These are phyloP conservation scores for Helotiales sp. DNA, from an alignment of 2,329 filamentous ascomycete species.

Conservation along the genomic window DNA sequence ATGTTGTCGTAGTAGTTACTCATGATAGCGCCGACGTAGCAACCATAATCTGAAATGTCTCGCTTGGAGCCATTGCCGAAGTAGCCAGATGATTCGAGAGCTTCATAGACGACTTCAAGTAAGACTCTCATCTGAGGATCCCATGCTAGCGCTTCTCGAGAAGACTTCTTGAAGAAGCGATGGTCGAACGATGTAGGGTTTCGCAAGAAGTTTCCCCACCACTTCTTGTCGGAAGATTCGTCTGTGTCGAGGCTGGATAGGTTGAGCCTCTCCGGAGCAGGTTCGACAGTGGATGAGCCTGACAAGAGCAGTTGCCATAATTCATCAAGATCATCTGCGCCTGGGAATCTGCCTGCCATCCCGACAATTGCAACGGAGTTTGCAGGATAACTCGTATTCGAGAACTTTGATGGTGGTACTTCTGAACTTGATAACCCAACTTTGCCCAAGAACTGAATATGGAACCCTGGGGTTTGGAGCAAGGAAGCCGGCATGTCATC, in stretches of 20 bases:
- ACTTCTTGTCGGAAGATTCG: not conserved
- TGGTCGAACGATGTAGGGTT: slow-evolving; percentile 39
- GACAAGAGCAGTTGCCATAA: slow-evolving; percentile 48
- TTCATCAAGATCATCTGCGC: slow-evolving; percentile 41
- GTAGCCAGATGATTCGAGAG: slow-evolving; percentile 39
- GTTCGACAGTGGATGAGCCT: slow-evolving; percentile 10
- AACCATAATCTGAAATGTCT: slow-evolving; percentile 1
- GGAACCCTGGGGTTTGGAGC: not conserved
- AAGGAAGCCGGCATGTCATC: slow-evolving; percentile 2
- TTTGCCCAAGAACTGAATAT: not conserved
- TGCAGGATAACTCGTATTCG: not conserved
- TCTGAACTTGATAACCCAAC: not conserved
- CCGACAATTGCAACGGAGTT: slow-evolving; percentile 37
- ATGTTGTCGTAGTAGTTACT: slow-evolving; percentile 26
- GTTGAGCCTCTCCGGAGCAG: not conserved
- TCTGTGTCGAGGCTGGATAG: not conserved
- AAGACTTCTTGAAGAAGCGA: slow-evolving; percentile 40
- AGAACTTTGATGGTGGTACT: not conserved
- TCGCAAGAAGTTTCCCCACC: slow-evolving; percentile 30
- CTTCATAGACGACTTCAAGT: slow-evolving; percentile 63
- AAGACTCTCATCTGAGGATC: slow-evolving; percentile 38
- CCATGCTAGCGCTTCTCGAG: slow-evolving; percentile 38
- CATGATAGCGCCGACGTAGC: slow-evolving; percentile 18
- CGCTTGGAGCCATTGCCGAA: not conserved
- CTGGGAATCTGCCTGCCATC: slow-evolving; percentile 40